Conservation (phyloP, 192 early-diverging fungal species). For the Cetraspora pellucida region DNA sequence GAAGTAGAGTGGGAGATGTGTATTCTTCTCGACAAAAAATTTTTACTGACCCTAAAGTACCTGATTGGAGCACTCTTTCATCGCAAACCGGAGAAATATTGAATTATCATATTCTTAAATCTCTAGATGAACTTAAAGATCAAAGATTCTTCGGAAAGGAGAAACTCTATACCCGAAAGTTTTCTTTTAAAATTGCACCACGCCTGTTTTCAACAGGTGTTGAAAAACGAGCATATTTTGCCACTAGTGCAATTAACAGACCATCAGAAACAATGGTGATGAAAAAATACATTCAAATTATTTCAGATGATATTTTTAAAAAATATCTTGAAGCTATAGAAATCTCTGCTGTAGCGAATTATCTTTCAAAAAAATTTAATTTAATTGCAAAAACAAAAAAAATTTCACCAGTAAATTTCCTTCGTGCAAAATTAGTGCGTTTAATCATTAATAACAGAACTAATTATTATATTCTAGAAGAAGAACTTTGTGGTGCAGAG, state of each 20-base stretch:
- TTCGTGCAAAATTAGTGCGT: conserved; percentile 6
- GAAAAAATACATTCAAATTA: conserved; percentile 8
- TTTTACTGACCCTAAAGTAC: background rate
- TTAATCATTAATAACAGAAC: background rate
- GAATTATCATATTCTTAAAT: conserved; percentile 1
- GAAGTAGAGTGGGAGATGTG: background rate
- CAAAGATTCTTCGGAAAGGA: background rate
- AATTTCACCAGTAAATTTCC: conserved; percentile 1
- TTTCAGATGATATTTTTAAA: background rate
- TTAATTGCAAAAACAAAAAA: conserved; percentile 2
- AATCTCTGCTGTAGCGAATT: conserved; percentile 13
- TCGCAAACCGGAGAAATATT: background rate
- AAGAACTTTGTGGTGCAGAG: background rate
- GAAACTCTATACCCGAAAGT: conserved; percentile 7
- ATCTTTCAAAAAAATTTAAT: conserved; percentile 27
- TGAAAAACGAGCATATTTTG: conserved; percentile 25
- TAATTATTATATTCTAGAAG: conserved; percentile 3
- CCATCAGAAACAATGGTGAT: conserved; percentile 1
- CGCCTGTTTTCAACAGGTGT: conserved; percentile 1
- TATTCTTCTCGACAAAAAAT: background rate
- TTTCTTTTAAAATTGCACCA: conserved; percentile 21
- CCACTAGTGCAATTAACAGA: background rate
- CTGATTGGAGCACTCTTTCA: background rate
- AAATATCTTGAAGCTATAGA: conserved; percentile 33
- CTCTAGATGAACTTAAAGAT: conserved; percentile 10